Evolutionary conservation across 208 protist species (phyloP), one percentile per base, ranked within the genome.

Genomic region (Trypanosoma melophagium): DNA sequence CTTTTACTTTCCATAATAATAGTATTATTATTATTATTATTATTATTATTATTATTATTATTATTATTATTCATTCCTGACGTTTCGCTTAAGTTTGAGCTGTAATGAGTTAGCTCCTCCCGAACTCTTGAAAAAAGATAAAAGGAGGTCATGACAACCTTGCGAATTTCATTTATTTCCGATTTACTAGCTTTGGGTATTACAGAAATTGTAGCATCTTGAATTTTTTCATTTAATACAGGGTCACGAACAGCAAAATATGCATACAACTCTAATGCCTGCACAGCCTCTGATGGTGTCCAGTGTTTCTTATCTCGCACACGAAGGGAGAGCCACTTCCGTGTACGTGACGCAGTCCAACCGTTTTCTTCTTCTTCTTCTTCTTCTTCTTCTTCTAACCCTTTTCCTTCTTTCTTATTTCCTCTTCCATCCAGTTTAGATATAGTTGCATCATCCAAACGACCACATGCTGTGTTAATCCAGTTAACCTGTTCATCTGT

Each of bases 241-340:
- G 65, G 28, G 66, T 77, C 65, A 64, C 69, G 41, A 69, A 79
- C n/a, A 55, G 24, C 40, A 76, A 77, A 70, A 40, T 71, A 64
- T 3, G 71, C 38, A 41, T 66, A 74, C 7, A 74, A 35, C 22
- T 67, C 61, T 61, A 74, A 40, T 17, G 61, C 60, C 55, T 74
- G 69, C 21, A 62, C 47, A 0, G 60, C 56, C 14, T 69, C 69
- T 19, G 0, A 45, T 40, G 10, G 71, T 65, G 35, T 60, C 52
- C 19, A 71, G 22, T 25, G 10, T n/a, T 55, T 56, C 17, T 45
- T 47, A 19, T 59, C 64, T 56, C 53, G 31, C 45, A 53, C 44
- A 7, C 42, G 24, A 19, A 52, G 25, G 12, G 38, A 63, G 52
- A 74, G 41, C 69, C 60, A 68, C 25, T 25, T 28, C 35, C 61